phyloP scores from a whole-genome alignment of 768 basidiomycete genomes.

The Pisolithus sp. region DNA sequence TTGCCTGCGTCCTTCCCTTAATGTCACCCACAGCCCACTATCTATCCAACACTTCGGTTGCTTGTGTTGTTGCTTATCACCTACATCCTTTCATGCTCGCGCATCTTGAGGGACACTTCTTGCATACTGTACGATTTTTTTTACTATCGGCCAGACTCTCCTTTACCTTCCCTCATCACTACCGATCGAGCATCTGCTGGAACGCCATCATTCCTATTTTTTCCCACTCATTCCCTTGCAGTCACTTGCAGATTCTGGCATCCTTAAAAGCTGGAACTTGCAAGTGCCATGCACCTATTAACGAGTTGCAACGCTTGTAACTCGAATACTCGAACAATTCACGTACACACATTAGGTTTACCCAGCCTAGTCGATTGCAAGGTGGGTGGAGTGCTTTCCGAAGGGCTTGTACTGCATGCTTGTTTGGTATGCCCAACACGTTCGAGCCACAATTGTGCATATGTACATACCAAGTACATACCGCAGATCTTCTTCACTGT shows the following conservation, averaged over 20 bases:
- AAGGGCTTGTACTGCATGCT: too few species aligned
- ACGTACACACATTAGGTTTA: not conserved
- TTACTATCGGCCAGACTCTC: not conserved
- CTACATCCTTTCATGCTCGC: constrained; percentile 10
- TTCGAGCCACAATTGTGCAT: not conserved
- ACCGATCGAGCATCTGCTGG: not conserved
- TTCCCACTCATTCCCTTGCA: not conserved
- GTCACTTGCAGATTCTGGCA: not conserved
- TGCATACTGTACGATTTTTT: not conserved
- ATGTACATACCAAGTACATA: not conserved
- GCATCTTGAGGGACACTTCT: constrained; percentile 1
- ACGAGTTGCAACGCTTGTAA: not conserved
- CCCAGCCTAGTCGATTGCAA: too few species aligned
- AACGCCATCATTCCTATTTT: not conserved
- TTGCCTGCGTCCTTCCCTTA: constrained; percentile 19
- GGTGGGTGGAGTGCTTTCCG: too few species aligned
- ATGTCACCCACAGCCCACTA: constrained; percentile 9
- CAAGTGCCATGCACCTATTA: not conserved
- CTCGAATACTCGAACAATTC: not conserved
- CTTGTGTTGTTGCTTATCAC: constrained; percentile 1
- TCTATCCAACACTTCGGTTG: not conserved
- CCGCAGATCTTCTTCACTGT: not conserved
- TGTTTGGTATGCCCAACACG: too few species aligned
- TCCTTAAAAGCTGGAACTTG: not conserved
- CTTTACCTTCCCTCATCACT: not conserved